Base-by-base conservation (phyloP, 345 rosid species). In the Arabis alpina region DNA sequence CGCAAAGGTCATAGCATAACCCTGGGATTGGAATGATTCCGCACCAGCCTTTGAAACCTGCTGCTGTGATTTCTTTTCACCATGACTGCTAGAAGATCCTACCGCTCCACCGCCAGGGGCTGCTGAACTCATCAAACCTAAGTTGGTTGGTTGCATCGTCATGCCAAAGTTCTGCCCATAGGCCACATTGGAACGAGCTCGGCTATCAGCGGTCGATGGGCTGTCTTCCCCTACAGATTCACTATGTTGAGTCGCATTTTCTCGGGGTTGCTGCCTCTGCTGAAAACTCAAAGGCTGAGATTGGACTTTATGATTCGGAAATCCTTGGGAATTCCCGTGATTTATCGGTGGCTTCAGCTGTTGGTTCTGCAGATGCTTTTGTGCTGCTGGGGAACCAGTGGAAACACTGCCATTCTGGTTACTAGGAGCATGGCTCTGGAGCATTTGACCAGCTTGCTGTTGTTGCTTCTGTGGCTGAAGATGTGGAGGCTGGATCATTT, bases 1-100 rank as follows among this genome's bases (percentile, higher is more conserved):
- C 15, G 89, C 79, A 80, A 88, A 88, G n/a, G 99, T 85, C 96
- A 95, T 82, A 25, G 98, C 92, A 84, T 88, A 90, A 67, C 96
- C 83, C 77, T 81, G 97, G 51, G 96, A 80, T 2, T 75, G 74
- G 6, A 82, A 71, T 12, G 88, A 66, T 49, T 95, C 99, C 42
- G 71, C 74, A 34, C 90, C 92, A 41, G 86, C 74, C 71, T 82
- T 92, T 4, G 91, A 68, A 41, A 76, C 77, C 65, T 57, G 75
- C 66, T 86, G 94, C 44, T 82, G 80, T 27, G 79, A 80, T 77
- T 88, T 89, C 96, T 85, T 89, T 43, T 89, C 98, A 57, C 82
- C 71, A 23, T 83, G 76, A 77, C 68, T 81, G 70, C 84, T 81
- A 47, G 76, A 61, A 48, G 85, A 49, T 40, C 64, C 79, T 53